Base-by-base conservation (phyloP, 2,329 filamentous ascomycete genomes). In the Aureobasidium sp. region DNA sequence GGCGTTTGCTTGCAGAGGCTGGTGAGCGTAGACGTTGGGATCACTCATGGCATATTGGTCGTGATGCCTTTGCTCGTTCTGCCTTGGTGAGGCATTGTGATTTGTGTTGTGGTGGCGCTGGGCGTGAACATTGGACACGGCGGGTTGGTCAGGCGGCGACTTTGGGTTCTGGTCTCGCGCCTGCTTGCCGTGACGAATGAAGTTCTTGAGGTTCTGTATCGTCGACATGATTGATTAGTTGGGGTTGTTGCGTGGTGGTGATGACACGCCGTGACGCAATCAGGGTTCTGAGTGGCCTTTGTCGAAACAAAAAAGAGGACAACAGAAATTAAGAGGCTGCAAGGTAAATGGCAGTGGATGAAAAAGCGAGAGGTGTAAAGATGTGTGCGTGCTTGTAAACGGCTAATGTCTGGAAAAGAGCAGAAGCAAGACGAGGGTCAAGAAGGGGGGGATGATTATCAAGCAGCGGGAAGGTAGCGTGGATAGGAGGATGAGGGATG, bases 161-260 rank as follows among this genome's bases (percentile, higher is more conserved):
- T 89, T 86, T n/a, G 62, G 53, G 59, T 89, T 86, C 71, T 88
- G 86, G 70, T 84, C 86, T 71, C 94, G 92, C 73, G 94, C 95
- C 86, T 97, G 94, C 85, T 98, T 98, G 81, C 95, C 95, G 85
- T 98, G 95, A 71, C 95, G 93, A 82, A 98, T 96, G 82, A 98
- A 97, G 82, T 98, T 98, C 83, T 98, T 98, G 74, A 98, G 89
- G 78, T 96, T 96, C 84, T 98, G 95, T 83, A 98, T 97, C 54
- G 88, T 88, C 74, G 87, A 89, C 88, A 90, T 90, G 75, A 66
- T 80, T 75, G 42, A 47, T 64, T 58, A 65, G 54, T 50, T 43
- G 36, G 29, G 47, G 51, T 33, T 42, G 54, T 47, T 38, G 61
- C 27, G 50, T 29, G 15, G 47, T 25, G 33, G 33, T 36, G 33